These are phyloP conservation scores for Catharanthus roseus DNA, from an alignment of 257 asterid species.

Conservation along the genomic window DNA sequence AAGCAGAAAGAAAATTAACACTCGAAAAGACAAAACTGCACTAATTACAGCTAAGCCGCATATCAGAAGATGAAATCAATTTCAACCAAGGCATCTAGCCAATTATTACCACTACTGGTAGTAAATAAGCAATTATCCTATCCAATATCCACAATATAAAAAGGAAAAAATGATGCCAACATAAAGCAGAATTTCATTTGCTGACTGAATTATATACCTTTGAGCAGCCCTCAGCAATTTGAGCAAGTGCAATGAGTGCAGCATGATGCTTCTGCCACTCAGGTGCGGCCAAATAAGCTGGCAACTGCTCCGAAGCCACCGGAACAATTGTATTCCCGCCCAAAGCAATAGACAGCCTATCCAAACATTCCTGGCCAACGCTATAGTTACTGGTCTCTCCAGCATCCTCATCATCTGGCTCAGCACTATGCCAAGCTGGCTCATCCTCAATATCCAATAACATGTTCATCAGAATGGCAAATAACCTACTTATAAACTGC, in stretches of 20 bases:
- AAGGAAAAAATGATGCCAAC: background rate
- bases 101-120: background rate
- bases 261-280: conserved; percentile 98
- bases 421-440: conserved; percentile 88
- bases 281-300: conserved; percentile 62
- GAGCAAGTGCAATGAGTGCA: conserved; percentile 93
- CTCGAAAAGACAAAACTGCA: background rate
- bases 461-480: conserved; percentile 79
- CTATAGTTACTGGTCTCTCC: conserved; percentile 89
- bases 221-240: conserved; percentile 94
- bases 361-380: conserved; percentile 96
- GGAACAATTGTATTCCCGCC: conserved; percentile 95
- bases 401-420: conserved; percentile 85
- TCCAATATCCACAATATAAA: background rate
- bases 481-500: conserved; percentile 72
- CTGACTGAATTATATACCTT: conserved; percentile 43
- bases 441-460: conserved; percentile 87
- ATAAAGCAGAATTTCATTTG: background rate
- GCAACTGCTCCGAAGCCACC: conserved; percentile 87
- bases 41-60: background rate
- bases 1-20: background rate
- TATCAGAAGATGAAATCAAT: background rate
- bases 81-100: too few species aligned
- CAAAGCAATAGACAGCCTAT: conserved; percentile 76
- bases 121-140: background rate